Conservation (phyloP, 2,329 filamentous ascomycete species). For the Neofusicoccum sp. region DNA sequence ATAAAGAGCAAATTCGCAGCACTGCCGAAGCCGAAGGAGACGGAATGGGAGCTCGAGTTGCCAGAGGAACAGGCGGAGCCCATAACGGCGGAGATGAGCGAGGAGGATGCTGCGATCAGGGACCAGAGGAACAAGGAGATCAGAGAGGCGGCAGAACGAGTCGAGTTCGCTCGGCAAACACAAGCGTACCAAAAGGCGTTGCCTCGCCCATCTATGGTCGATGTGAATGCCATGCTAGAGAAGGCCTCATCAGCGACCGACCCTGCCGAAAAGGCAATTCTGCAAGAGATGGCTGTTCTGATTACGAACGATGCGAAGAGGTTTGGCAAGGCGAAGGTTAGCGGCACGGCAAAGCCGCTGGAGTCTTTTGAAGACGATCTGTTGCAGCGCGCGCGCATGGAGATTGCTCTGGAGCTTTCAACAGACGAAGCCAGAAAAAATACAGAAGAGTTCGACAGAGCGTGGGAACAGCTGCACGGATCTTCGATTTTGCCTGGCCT, state of each 20-base stretch:
- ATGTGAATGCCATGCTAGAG: constrained; percentile 69
- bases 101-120: constrained; percentile 72
- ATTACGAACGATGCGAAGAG: constrained; percentile 80
- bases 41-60: constrained; percentile 90
- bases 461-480: constrained; percentile 55
- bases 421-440: constrained; percentile 53
- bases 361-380: constrained; percentile 69
- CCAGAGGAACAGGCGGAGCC: constrained; percentile 77
- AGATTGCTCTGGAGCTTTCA: constrained; percentile 71
- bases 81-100: constrained; percentile 54
- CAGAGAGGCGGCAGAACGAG: constrained; percentile 64
- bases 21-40: constrained; percentile 89
- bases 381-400: constrained; percentile 73
- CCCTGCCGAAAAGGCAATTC: constrained; percentile 69
- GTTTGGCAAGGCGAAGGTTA: constrained; percentile 70
- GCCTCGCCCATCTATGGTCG: constrained; percentile 73
- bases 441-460: constrained; percentile 53
- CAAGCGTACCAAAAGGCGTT: constrained; percentile 88
- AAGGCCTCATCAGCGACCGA: constrained; percentile 64
- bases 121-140: constrained; percentile 68
- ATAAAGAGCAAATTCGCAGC: constrained; percentile 75
- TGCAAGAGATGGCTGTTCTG: constrained; percentile 74
- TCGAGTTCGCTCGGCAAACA: constrained; percentile 79
- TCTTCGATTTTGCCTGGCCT: constrained; percentile 69
- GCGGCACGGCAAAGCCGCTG: constrained; percentile 62